phyloP scores from a whole-genome alignment of 2,329 filamentous ascomycete species.

The Colletotrichum theobromicola region DNA sequence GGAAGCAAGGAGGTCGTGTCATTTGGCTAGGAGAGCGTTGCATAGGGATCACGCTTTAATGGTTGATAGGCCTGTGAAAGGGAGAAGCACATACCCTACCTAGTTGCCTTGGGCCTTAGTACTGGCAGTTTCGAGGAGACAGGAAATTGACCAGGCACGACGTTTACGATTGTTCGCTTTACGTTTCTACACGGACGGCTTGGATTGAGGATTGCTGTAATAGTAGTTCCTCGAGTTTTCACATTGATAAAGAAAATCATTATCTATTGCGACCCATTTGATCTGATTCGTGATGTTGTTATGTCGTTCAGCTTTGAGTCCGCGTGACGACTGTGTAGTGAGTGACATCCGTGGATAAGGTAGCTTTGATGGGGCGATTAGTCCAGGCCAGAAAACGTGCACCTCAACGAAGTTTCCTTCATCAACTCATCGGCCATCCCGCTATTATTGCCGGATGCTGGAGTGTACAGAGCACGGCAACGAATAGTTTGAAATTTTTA shows the following conservation, averaged over 20 bases:
- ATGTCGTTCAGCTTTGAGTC: not conserved
- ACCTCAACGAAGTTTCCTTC: not conserved
- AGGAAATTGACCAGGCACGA: constrained; percentile 19
- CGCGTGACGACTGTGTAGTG: not conserved
- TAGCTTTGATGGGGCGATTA: not conserved
- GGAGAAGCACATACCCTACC: constrained; percentile 17
- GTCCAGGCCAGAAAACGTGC: not conserved
- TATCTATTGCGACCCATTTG: not conserved
- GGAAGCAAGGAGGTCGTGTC: not conserved
- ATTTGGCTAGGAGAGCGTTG: not conserved
- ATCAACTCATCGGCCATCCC: not conserved
- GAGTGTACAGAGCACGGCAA: not conserved
- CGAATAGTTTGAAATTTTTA: not conserved
- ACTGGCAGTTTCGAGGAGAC: constrained; percentile 6
- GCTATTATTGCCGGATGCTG: not conserved
- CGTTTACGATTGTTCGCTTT: constrained; percentile 9
- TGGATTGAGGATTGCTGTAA: not conserved
- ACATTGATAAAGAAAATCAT: not conserved
- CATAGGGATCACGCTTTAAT: constrained; percentile 5
- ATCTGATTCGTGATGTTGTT: not conserved
- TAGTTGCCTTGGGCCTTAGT: constrained; percentile 7
- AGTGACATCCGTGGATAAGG: not conserved
- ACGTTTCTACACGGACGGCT: not conserved
- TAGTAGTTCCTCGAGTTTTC: not conserved
- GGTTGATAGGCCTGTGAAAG: not conserved